Conservation (phyloP, 805 yeast genomes). For the Candida succiphila region DNA sequence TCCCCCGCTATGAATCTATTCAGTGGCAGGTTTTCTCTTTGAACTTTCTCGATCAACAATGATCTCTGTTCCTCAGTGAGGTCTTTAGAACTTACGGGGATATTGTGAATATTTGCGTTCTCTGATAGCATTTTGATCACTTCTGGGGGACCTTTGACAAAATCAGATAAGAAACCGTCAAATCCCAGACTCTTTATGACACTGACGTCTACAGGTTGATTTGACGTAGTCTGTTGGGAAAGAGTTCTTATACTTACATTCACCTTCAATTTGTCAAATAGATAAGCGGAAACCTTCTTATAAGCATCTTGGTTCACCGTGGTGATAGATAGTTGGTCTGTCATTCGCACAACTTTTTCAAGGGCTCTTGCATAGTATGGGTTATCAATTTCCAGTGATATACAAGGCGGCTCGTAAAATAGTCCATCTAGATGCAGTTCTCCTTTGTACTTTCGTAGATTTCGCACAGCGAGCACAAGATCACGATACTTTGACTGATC, state of each 20-base stretch:
- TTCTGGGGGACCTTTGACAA: slow-evolving; percentile 58
- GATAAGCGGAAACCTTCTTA: slow-evolving; percentile 27
- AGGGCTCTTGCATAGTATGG: slow-evolving; percentile 41
- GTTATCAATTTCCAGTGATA: slow-evolving; percentile 48
- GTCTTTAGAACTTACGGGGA: slow-evolving; percentile 54
- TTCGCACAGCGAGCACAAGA: slow-evolving; percentile 27
- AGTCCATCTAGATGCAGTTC: slow-evolving; percentile 23
- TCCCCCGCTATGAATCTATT: slow-evolving; percentile 53
- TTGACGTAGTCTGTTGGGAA: slow-evolving; percentile 7
- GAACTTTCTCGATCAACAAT: slow-evolving; percentile 21
- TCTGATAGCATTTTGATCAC: slow-evolving; percentile 69
- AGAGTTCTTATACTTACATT: slow-evolving; percentile 51
- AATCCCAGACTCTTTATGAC: slow-evolving; percentile 47
- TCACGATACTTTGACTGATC: slow-evolving; percentile 13
- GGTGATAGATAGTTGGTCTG: slow-evolving; percentile 54
- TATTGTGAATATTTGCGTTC: slow-evolving; percentile 33
- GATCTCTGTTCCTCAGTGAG: slow-evolving; percentile 30
- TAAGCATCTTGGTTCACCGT: slow-evolving; percentile 44
- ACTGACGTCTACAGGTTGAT: slow-evolving; percentile 10
- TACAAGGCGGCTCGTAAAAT: slow-evolving; percentile 67
- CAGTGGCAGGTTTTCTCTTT: slow-evolving; percentile 35
- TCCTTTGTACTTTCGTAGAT: slow-evolving; percentile 28
- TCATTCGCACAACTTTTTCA: slow-evolving; percentile 44
- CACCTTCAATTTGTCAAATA: slow-evolving; percentile 26
- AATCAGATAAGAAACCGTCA: slow-evolving; percentile 71